Evolutionary conservation across 805 yeast genomes (phyloP).

Genomic region (Kuraishia molischiana): DNA sequence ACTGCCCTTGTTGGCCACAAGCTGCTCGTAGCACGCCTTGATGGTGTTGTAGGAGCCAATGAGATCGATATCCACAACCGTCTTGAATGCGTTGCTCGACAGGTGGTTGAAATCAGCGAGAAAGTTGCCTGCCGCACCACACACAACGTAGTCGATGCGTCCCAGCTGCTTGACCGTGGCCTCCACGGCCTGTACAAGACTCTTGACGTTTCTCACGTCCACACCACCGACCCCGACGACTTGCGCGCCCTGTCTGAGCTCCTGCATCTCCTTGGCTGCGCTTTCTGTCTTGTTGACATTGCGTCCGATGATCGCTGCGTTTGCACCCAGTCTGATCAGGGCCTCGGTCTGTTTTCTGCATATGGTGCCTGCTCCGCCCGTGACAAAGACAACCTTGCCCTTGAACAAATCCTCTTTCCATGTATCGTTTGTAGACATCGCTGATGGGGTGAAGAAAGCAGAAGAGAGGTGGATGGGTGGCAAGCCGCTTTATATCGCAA

Average conservation of each 20-base stretch:
- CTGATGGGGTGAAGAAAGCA: background rate
- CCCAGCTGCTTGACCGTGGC: conserved; percentile 62
- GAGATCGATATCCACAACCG: conserved; percentile 80
- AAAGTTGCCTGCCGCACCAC: conserved; percentile 96
- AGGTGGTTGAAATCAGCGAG: conserved; percentile 69
- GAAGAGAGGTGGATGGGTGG: too few species aligned
- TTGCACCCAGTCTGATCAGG: conserved; percentile 71
- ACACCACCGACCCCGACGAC: conserved; percentile 65
- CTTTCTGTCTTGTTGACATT: conserved; percentile 51
- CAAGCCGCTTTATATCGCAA: too few species aligned
- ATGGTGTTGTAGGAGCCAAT: conserved; percentile 85
- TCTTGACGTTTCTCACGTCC: conserved; percentile 67
- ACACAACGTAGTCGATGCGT: conserved; percentile 75
- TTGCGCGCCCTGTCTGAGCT: conserved; percentile 45
- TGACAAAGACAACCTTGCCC: conserved; percentile 81
- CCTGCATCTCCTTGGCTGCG: conserved; percentile 60
- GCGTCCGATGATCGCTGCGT: conserved; percentile 82
- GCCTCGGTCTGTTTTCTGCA: conserved; percentile 89
- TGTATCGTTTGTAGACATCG: background rate
- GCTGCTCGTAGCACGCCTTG: conserved; percentile 66
- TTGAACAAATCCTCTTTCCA: conserved; percentile 34
- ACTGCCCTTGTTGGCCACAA: conserved; percentile 58
- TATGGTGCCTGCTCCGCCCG: conserved; percentile 97
- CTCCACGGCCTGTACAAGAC: conserved; percentile 55
- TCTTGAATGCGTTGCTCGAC: conserved; percentile 78